Evolutionary conservation across 345 rosid genomes (phyloP).

Genomic region (Rhodomyrtus tomentosa): DNA sequence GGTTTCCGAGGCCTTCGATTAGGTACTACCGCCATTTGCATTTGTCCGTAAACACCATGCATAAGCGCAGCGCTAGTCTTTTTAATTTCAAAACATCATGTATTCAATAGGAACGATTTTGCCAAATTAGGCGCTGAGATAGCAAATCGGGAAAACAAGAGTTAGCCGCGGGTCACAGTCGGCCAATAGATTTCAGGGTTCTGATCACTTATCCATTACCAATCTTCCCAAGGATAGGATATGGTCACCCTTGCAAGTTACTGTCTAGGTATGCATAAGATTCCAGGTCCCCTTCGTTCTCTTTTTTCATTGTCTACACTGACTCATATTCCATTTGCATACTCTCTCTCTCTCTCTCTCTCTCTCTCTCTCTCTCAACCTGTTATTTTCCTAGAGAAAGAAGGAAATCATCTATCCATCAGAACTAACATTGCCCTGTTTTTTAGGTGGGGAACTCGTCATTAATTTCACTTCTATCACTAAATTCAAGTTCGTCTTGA

Average conservation of each 20-base stretch:
- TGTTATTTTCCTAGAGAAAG: background rate
- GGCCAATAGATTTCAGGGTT: background rate
- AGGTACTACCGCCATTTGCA: background rate
- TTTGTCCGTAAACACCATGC: background rate
- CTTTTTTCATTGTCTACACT: background rate
- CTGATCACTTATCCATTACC: conserved; percentile 1
- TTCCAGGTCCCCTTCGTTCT: background rate
- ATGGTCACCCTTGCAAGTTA: background rate
- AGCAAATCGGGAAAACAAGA: background rate
- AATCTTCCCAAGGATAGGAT: background rate
- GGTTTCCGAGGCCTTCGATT: background rate
- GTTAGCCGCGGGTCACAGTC: background rate
- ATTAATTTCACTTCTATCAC: background rate
- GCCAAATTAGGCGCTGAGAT: background rate
- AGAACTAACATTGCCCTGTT: background rate
- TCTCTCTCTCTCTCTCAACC: no score
- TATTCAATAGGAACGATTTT: background rate
- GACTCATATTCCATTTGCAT: background rate
- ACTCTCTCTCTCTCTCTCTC: fast-evolving
- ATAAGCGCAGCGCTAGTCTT: background rate
- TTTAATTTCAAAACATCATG: background rate
- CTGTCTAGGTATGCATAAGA: background rate
- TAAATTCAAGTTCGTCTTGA: background rate
- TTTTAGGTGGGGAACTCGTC: background rate
- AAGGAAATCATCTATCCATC: background rate